Percentiles rank a stretch among this genome's conserved stretches.
phyloP scores from a whole-genome alignment of 2,329 filamentous ascomycete species.

The Fusarium sp. region DNA sequence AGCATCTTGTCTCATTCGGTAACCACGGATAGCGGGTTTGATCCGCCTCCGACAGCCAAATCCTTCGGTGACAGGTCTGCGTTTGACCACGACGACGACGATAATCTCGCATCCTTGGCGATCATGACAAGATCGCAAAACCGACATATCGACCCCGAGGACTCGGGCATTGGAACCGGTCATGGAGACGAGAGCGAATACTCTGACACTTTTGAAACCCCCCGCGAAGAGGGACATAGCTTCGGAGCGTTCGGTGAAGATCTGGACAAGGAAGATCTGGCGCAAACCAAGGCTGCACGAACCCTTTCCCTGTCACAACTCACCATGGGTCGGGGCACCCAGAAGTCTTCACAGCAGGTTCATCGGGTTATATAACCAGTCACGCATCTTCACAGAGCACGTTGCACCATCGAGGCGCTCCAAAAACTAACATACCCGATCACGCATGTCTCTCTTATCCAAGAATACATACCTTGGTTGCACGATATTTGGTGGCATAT shows the following conservation, averaged over 20 bases:
- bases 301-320: slow-evolving; percentile 72
- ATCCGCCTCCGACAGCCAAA: slow-evolving; percentile 48
- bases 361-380: slow-evolving; percentile 39
- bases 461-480: slow-evolving; percentile 4
- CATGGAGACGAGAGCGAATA: slow-evolving; percentile 54
- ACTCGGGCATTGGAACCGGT: slow-evolving; percentile 49
- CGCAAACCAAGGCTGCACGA: slow-evolving; percentile 64
- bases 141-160: slow-evolving; percentile 44
- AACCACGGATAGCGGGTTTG: slow-evolving; percentile 31
- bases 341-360: slow-evolving; percentile 33
- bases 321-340: slow-evolving; percentile 52
- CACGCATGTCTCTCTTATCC: not conserved
- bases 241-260: slow-evolving; percentile 56
- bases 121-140: slow-evolving; percentile 25
- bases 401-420: not conserved
- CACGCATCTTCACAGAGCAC: not conserved
- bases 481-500: slow-evolving; percentile 23
- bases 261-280: slow-evolving; percentile 51
- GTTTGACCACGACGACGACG: slow-evolving; percentile 56
- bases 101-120: slow-evolving; percentile 39
- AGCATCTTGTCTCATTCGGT: slow-evolving; percentile 55
- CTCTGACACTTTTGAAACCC: slow-evolving; percentile 62
- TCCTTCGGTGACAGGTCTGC: slow-evolving; percentile 51
- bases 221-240: slow-evolving; percentile 56
- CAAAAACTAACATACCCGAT: not conserved